A percentile compares a stretch with the other conserved stretches of the same genome.
phyloP scores from a whole-genome alignment of 1,139 yeast species.

The Kodamaea alishanica region DNA sequence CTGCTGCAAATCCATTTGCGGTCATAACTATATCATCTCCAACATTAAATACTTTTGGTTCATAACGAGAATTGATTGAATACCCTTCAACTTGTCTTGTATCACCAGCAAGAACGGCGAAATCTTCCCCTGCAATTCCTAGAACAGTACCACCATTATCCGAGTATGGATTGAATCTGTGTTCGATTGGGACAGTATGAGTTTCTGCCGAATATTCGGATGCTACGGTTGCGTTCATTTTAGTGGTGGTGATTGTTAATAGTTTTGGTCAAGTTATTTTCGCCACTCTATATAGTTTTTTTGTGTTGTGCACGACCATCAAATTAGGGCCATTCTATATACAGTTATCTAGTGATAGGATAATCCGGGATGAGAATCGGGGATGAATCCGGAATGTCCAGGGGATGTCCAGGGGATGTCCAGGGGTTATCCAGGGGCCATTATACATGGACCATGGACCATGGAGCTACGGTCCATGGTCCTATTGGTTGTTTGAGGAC shows the following conservation, averaged over 20 bases:
- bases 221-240: conserved; percentile 43
- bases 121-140: conserved; percentile 97
- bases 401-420: too few relatives aligned
- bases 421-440: too few relatives aligned
- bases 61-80: conserved; percentile 88
- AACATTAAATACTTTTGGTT: conserved; percentile 83
- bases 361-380: too few relatives aligned
- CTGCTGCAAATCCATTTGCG: conserved; percentile 97
- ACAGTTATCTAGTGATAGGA: too few relatives aligned
- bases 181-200: conserved; percentile 72
- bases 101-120: conserved; percentile 95
- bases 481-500: conserved; percentile 4
- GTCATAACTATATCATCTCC: conserved; percentile 87
- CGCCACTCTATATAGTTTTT: conserved; percentile 5
- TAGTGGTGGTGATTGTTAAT: conserved; percentile 7
- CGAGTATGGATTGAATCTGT: conserved; percentile 90
- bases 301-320: conserved; percentile 5
- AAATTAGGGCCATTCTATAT: too few relatives aligned
- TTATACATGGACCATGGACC: too few relatives aligned
- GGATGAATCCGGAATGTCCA: too few relatives aligned
- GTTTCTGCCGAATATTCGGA: conserved; percentile 58
- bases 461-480: too few relatives aligned
- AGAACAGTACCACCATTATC: conserved; percentile 97
- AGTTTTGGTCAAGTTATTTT: conserved; percentile 1
- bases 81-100: conserved; percentile 95